Evolutionary conservation across 2,329 filamentous ascomycete genomes (phyloP).

Genomic region (Penicillium sp.): DNA sequence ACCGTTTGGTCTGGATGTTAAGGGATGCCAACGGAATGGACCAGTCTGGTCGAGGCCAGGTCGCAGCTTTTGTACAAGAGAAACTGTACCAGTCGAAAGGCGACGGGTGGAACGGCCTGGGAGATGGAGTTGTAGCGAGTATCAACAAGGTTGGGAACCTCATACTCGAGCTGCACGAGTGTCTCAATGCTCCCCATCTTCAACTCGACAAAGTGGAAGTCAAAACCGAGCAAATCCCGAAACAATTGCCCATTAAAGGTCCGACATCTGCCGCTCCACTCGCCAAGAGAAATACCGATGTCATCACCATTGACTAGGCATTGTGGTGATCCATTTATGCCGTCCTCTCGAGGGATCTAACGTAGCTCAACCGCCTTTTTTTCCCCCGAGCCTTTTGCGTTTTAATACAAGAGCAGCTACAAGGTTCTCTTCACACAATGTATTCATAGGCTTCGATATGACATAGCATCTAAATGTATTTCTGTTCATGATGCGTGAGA

Average conservation of each 20-base stretch:
- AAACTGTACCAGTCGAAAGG: constrained; percentile 31
- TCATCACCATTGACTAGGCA: constrained; percentile 33
- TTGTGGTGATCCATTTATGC: neutral
- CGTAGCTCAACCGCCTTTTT: neutral
- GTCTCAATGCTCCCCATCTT: constrained; percentile 17
- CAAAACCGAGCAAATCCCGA: constrained; percentile 4
- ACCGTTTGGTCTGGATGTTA: constrained; percentile 30
- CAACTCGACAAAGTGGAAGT: constrained; percentile 7
- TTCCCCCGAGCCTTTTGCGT: neutral
- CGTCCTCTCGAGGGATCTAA: neutral
- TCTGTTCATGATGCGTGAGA: constrained; percentile 5
- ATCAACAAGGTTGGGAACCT: constrained; percentile 28
- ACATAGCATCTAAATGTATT: constrained; percentile 6
- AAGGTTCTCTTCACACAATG: constrained; percentile 13
- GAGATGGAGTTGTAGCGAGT: constrained; percentile 31
- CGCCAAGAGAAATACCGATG: constrained; percentile 18
- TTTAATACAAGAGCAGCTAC: constrained; percentile 2
- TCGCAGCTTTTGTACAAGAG: constrained; percentile 23
- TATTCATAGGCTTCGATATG: constrained; percentile 17
- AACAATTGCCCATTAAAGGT: neutral
- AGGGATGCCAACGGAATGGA: constrained; percentile 22
- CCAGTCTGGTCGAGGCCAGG: constrained; percentile 13
- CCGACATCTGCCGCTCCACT: constrained; percentile 2
- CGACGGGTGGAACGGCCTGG: constrained; percentile 35
- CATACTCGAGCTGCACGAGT: constrained; percentile 27